Percentiles rank a stretch among this genome's conserved stretches.
phyloP scores from a whole-genome alignment of 768 basidiomycete genomes.

The Phlebiopsis gigantea region DNA sequence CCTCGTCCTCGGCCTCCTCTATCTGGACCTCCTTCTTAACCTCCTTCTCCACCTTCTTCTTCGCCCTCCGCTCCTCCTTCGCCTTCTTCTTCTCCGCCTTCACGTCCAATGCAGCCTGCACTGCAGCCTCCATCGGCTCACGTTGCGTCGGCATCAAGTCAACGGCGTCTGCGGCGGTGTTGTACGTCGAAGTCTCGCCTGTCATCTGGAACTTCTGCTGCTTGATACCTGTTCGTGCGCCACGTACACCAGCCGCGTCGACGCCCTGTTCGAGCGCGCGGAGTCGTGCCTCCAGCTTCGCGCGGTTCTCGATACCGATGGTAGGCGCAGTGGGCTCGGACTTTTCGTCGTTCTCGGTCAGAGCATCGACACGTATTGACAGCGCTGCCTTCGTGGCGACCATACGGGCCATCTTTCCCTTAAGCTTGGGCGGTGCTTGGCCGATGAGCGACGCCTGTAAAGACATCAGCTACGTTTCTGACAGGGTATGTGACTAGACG shows the following conservation, averaged over 20 bases:
- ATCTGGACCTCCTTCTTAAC: constrained; percentile 31
- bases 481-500: constrained; percentile 21
- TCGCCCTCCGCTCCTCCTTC: constrained; percentile 74
- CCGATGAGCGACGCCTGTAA: constrained; percentile 87
- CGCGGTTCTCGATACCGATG: constrained; percentile 89
- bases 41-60: constrained; percentile 50
- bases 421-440: constrained; percentile 95
- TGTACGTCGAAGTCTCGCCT: constrained; percentile 79
- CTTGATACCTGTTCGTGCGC: constrained; percentile 25
- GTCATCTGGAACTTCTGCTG: constrained; percentile 77
- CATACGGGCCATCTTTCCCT: constrained; percentile 99
- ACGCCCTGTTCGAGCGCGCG: constrained; percentile 82
- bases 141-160: constrained; percentile 84
- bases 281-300: constrained; percentile 91
- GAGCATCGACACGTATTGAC: constrained; percentile 95
- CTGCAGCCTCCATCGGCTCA: constrained; percentile 69
- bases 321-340: constrained; percentile 76
- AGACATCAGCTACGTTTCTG: not conserved
- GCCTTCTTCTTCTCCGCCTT: constrained; percentile 82
- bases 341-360: constrained; percentile 89
- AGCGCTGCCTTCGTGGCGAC: constrained; percentile 97
- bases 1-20: constrained; percentile 21
- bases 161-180: constrained; percentile 77
- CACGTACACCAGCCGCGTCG: constrained; percentile 68
- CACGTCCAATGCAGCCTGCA: constrained; percentile 72